These are phyloP conservation scores for Apophysomyces elegans DNA, from an alignment of 371 early-diverging fungal genomes.

Conservation along the genomic window DNA sequence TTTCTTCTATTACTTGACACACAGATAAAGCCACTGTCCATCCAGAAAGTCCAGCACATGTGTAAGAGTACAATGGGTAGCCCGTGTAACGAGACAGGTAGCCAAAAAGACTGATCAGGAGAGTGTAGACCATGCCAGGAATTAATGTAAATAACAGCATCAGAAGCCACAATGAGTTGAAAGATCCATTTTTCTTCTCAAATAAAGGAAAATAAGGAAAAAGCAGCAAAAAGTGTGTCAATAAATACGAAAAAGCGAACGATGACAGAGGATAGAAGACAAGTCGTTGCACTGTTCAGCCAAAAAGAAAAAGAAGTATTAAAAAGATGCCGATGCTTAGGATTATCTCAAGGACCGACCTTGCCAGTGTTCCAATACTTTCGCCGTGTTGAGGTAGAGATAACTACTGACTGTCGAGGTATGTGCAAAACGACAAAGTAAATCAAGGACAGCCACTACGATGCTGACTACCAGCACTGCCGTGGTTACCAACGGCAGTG, in stretches of 20 bases:
- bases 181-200: constrained; percentile 25
- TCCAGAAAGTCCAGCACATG: constrained; percentile 25
- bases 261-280: constrained; percentile 26
- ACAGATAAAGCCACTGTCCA: constrained; percentile 31
- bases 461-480: constrained; percentile 7
- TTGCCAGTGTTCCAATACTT: constrained; percentile 13
- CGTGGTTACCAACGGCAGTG: constrained; percentile 18
- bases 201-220: constrained; percentile 23
- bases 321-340: background rate
- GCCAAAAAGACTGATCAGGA: background rate
- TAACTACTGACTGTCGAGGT: background rate
- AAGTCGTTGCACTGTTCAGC: constrained; percentile 21
- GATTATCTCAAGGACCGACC: background rate
- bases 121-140: constrained; percentile 9
- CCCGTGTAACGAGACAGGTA: background rate
- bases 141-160: constrained; percentile 16
- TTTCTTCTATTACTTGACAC: constrained; percentile 26
- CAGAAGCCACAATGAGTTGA: constrained; percentile 20
- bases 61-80: background rate
- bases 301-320: background rate
- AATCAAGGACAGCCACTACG: constrained; percentile 13
- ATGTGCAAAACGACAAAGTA: constrained; percentile 3
- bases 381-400: background rate
- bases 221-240: constrained; percentile 25
- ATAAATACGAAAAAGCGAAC: constrained; percentile 14